Evolutionary conservation across 768 basidiomycete genomes (phyloP).

Genomic region (Vararia minispora): DNA sequence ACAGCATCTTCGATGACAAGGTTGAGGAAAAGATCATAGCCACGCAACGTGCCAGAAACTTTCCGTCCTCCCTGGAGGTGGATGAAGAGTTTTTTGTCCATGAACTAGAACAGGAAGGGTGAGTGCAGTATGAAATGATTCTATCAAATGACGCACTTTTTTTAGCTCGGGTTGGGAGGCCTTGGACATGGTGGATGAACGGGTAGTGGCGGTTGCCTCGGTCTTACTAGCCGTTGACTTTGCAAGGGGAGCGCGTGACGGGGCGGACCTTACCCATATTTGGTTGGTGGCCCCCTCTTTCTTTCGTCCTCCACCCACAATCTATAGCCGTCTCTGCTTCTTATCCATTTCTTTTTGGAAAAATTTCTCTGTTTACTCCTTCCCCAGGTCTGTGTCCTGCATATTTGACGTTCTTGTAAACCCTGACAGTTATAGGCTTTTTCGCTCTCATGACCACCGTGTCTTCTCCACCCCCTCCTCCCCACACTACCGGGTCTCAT

Average conservation of each 20-base stretch:
- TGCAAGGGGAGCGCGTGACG: too few species aligned
- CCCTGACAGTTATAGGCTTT: constrained; percentile 18
- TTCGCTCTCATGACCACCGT: constrained; percentile 31
- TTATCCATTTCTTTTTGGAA: constrained; percentile 2
- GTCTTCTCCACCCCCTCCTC: constrained; percentile 21
- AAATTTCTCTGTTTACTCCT: constrained; percentile 1
- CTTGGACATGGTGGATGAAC: constrained; percentile 57
- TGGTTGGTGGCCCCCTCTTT: too few species aligned
- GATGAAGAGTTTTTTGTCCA: constrained; percentile 97
- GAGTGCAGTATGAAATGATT: constrained; percentile 2
- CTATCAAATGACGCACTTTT: constrained; percentile 51
- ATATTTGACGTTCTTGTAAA: neutral
- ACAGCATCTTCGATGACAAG: constrained; percentile 92
- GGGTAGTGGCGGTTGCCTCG: neutral
- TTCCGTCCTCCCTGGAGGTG: constrained; percentile 91
- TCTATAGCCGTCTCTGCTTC: neutral
- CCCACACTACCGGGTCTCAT: constrained; percentile 22
- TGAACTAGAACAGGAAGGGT: constrained; percentile 50
- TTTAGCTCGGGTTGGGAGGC: constrained; percentile 96
- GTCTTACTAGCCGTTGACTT: too few species aligned
- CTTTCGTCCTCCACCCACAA: too few species aligned
- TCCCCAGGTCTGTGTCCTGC: constrained; percentile 3
- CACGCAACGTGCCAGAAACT: constrained; percentile 89
- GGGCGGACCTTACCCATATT: too few species aligned
- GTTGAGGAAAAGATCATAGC: constrained; percentile 98